These are phyloP conservation scores for Candida sphagnicola DNA, from an alignment of 805 yeast genomes.

Conservation along the genomic window DNA sequence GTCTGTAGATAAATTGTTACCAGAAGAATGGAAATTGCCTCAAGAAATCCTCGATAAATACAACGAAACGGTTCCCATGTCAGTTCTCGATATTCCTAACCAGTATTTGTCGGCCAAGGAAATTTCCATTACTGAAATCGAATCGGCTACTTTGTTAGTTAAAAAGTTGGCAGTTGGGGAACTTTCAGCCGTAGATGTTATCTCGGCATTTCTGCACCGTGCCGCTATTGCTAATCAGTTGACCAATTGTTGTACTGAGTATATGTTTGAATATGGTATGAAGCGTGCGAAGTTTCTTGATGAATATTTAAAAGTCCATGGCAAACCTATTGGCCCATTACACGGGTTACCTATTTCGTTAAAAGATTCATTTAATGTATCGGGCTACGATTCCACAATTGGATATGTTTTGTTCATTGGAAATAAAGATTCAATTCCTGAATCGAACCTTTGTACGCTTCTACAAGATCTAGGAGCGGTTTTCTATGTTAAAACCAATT, in stretches of 20 bases:
- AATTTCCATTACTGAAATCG: constrained; percentile 35
- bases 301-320: constrained; percentile 13
- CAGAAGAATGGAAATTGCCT: constrained; percentile 4
- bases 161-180: constrained; percentile 26
- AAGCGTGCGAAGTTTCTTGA: constrained; percentile 22
- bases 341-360: constrained; percentile 30
- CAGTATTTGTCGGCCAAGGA: constrained; percentile 23
- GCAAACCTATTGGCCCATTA: constrained; percentile 20
- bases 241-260: constrained; percentile 35
- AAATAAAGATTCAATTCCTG: not conserved
- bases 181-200: constrained; percentile 42
- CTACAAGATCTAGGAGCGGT: constrained; percentile 49
- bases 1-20: constrained; percentile 1
- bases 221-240: constrained; percentile 58
- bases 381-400: constrained; percentile 45
- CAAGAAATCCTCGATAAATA: constrained; percentile 1
- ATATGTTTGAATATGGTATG: constrained; percentile 27
- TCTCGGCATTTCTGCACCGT: constrained; percentile 54
- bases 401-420: constrained; percentile 22
- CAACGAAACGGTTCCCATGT: constrained; percentile 1
- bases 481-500: constrained; percentile 51
- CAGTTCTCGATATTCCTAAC: constrained; percentile 3
- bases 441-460: constrained; percentile 16
- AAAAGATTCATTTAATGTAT: constrained; percentile 43
- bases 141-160: constrained; percentile 20